A percentile compares a stretch with the other conserved stretches of the same genome.
Evolutionary conservation across 305 asterid genomes (phyloP).

Genomic region (Andrographis paniculata): DNA sequence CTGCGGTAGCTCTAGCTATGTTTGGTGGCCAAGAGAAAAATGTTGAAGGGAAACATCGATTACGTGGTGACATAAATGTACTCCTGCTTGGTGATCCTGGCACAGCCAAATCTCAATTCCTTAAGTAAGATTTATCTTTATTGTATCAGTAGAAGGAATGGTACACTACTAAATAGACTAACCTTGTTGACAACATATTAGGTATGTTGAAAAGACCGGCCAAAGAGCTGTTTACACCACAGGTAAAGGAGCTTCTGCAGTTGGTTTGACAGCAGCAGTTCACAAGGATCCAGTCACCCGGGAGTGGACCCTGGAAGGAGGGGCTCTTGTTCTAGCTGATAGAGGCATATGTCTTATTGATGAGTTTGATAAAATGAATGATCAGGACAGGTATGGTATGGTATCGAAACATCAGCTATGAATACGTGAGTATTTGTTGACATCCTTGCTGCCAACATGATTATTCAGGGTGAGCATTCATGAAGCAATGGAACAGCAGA

Average conservation of each 20-base stretch:
- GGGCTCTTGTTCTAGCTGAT: conserved; percentile 98
- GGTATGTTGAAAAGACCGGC: conserved; percentile 95
- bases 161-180: conserved; percentile 17
- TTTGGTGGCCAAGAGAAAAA: conserved; percentile 92
- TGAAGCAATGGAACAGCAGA: conserved; percentile 99
- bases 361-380: conserved; percentile 97
- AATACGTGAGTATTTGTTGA: conserved; percentile 13
- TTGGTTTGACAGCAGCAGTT: conserved; percentile 93
- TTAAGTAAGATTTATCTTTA: conserved; percentile 51
- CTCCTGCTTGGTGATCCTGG: conserved; percentile 98
- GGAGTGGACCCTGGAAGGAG: conserved; percentile 99
- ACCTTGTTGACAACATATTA: conserved; percentile 23
- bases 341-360: conserved; percentile 98
- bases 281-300: conserved; percentile 96
- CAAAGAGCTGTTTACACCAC: conserved; percentile 97
- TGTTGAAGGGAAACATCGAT: conserved; percentile 88
- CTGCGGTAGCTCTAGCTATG: conserved; percentile 95
- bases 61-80: conserved; percentile 88
- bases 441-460: conserved; percentile 16
- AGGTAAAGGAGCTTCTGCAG: conserved; percentile 99
- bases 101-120: conserved; percentile 96
- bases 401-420: no score
- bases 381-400: conserved; percentile 72
- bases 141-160: conserved; percentile 6
- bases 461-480: conserved; percentile 92